Evolutionary conservation across 176 grass and related monocot genomes (phyloP).

Genomic region (Bonia amplexicaulis): DNA sequence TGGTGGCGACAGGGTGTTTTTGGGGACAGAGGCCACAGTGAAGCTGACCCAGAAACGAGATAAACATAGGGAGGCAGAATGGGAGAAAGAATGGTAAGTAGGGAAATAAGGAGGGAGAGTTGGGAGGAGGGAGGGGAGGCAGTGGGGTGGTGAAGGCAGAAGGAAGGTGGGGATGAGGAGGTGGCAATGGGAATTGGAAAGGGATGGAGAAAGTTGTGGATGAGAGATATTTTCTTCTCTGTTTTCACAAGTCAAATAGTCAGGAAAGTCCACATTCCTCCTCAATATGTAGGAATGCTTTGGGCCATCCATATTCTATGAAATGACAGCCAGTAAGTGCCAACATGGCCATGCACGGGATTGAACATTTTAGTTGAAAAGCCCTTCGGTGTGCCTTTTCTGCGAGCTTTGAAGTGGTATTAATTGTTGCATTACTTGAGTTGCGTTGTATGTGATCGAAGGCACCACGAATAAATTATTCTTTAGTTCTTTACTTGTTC

Average conservation of each 20-base stretch:
- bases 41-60: not conserved
- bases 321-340: slow-evolving; percentile 6
- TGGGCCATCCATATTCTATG: not conserved
- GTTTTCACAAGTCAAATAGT: not conserved
- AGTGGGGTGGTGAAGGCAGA: not conserved
- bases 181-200: not conserved
- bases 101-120: not conserved
- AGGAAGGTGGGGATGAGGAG: not conserved
- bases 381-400: not conserved
- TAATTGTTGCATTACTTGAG: not conserved
- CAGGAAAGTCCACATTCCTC: not conserved
- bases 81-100: not conserved
- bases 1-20: not conserved
- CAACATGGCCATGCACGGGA: not conserved
- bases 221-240: not conserved
- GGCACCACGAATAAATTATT: not conserved
- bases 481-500: not conserved
- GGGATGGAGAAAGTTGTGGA: not conserved
- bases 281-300: not conserved
- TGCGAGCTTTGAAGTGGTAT: not conserved
- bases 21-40: not conserved
- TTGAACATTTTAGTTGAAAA: not conserved
- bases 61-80: not conserved
- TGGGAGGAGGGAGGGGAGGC: not conserved
- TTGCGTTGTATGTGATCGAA: not conserved